phyloP scores from a whole-genome alignment of 2,329 filamentous ascomycete species.

The Botrytis paeoniae region DNA sequence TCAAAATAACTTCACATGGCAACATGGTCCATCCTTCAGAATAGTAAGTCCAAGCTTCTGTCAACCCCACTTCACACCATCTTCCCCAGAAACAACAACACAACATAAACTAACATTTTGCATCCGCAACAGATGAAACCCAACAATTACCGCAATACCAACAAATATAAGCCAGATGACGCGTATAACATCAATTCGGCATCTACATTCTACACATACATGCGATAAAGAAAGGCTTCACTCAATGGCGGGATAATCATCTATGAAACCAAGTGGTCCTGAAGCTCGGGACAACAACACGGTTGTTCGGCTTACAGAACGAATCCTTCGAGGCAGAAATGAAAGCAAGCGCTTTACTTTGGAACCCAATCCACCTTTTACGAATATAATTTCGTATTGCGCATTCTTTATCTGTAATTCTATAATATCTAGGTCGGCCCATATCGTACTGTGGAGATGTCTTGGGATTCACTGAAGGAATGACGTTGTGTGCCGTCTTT shows the following conservation, averaged over 20 bases:
- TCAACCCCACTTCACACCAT: background rate
- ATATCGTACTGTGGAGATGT: background rate
- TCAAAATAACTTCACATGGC: slow-evolving; percentile 12
- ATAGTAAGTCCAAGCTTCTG: slow-evolving; percentile 10
- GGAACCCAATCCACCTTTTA: background rate
- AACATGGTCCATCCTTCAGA: slow-evolving; percentile 7
- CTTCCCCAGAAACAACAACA: background rate
- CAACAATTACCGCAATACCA: background rate
- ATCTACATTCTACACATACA: background rate
- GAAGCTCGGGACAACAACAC: background rate
- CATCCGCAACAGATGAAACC: background rate
- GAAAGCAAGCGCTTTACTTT: slow-evolving; percentile 4
- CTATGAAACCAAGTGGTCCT: background rate
- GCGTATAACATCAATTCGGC: background rate
- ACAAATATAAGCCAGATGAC: background rate
- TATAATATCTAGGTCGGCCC: no score
- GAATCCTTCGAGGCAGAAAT: background rate
- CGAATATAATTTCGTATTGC: background rate
- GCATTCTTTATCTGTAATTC: background rate
- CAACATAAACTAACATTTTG: background rate
- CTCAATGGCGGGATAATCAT: background rate
- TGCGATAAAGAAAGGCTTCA: background rate
- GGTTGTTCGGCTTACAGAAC: background rate
- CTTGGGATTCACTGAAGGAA: background rate
- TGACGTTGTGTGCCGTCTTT: background rate